A percentile compares a stretch with the other conserved stretches of the same genome.
Evolutionary conservation across 1,284 basidiomycete genomes (phyloP).

Genomic region (Ganoderma meredithae): DNA sequence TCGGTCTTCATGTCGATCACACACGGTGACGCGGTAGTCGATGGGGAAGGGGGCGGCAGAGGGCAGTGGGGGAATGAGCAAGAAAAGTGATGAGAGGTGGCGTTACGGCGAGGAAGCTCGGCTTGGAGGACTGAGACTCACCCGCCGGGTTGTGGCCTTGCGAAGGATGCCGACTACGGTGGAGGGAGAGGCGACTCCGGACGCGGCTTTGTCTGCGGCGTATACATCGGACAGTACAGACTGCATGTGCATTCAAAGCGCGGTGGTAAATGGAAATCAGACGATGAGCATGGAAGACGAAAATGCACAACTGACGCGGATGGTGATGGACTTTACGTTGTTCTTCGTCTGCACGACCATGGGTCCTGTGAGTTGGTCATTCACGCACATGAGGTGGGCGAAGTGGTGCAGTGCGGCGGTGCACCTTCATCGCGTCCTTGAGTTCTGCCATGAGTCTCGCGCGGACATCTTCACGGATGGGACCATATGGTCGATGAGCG

Average conservation of each 20-base stretch:
- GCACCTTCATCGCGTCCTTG: constrained; percentile 68
- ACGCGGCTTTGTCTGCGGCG: constrained; percentile 64
- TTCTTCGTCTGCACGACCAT: constrained; percentile 57
- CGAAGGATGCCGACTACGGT: constrained; percentile 59
- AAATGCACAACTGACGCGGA: constrained; percentile 57
- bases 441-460: constrained; percentile 41
- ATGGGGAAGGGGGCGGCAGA: neutral
- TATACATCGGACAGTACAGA: constrained; percentile 75
- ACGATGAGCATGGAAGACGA: constrained; percentile 1
- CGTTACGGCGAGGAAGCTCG: no score
- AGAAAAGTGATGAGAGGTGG: no score
- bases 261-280: neutral
- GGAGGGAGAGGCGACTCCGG: constrained; percentile 49
- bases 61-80: neutral
- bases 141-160: constrained; percentile 65
- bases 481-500: constrained; percentile 8
- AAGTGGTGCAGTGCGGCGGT: constrained; percentile 2
- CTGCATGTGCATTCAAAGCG: constrained; percentile 41
- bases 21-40: neutral
- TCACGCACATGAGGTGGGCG: constrained; percentile 8
- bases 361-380: neutral
- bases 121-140: constrained; percentile 43
- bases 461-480: constrained; percentile 33
- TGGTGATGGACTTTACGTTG: constrained; percentile 58
- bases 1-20: constrained; percentile 52